These are phyloP conservation scores for Pseudogymnoascus sp. DNA, from an alignment of 2,329 filamentous ascomycete genomes.

Conservation along the genomic window DNA sequence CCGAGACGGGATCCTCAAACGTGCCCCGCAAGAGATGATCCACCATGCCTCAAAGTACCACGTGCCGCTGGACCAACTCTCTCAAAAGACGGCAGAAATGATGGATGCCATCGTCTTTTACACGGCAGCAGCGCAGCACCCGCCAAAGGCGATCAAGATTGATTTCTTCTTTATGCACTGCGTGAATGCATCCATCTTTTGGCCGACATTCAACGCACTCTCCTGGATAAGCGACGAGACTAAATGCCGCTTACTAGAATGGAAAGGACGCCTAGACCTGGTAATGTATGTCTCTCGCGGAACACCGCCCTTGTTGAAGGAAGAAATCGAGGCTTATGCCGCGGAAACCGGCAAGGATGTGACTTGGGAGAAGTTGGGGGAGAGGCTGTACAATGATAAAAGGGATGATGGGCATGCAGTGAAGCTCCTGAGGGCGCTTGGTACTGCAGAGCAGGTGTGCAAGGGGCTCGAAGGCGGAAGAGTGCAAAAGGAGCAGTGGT, in stretches of 20 bases:
- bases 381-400: conserved; percentile 39
- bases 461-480: conserved; percentile 40
- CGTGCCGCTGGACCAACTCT: conserved; percentile 43
- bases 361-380: conserved; percentile 28
- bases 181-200: conserved; percentile 65
- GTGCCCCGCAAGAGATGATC: conserved; percentile 58
- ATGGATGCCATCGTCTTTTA: conserved; percentile 53
- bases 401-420: conserved; percentile 76
- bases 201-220: conserved; percentile 57
- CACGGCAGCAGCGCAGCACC: conserved; percentile 48
- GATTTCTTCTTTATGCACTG: conserved; percentile 83
- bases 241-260: conserved; percentile 69
- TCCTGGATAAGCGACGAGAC: conserved; percentile 51
- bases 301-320: conserved; percentile 51
- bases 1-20: conserved; percentile 58
- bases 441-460: conserved; percentile 51
- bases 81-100: conserved; percentile 58
- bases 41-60: conserved; percentile 51
- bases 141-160: conserved; percentile 60
- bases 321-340: conserved; percentile 54
- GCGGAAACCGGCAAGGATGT: conserved; percentile 36
- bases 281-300: conserved; percentile 65
- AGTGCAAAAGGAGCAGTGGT: conserved; percentile 53
- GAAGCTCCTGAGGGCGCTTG: conserved; percentile 67
- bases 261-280: conserved; percentile 72